Evolutionary conservation across 352 stramenopile genomes (phyloP).

Genomic region (Phytopythium delawarense): DNA sequence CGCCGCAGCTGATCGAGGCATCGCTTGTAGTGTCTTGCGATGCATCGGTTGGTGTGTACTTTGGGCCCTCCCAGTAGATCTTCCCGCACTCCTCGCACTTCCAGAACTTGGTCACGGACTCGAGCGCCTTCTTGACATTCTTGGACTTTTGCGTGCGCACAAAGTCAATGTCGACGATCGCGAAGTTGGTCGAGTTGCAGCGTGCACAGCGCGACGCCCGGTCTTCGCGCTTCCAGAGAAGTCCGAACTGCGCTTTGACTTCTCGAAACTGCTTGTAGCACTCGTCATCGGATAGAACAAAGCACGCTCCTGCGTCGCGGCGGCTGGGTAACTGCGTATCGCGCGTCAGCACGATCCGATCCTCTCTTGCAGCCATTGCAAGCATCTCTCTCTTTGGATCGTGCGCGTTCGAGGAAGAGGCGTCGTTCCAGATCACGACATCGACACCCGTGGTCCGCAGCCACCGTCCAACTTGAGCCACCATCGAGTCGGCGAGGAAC

Average conservation of each 20-base stretch:
- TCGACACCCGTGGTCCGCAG: conserved; percentile 72
- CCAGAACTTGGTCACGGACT: conserved; percentile 34
- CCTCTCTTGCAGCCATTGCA: conserved; percentile 24
- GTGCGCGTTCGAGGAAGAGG: conserved; percentile 2
- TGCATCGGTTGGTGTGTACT: conserved; percentile 40
- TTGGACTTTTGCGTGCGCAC: conserved; percentile 26
- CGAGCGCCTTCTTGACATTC: conserved; percentile 25
- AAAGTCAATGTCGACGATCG: conserved; percentile 19
- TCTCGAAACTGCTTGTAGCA: conserved; percentile 56
- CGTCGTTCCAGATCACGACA: conserved; percentile 46
- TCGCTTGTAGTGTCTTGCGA: neutral
- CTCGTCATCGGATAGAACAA: conserved; percentile 44
- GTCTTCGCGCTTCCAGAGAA: conserved; percentile 27
- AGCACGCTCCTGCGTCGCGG: conserved; percentile 45
- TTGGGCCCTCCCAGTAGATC: conserved; percentile 73
- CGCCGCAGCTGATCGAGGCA: conserved; percentile 6
- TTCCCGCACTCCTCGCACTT: conserved; percentile 48
- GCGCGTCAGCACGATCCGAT: conserved; percentile 49
- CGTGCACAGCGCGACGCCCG: conserved; percentile 42
- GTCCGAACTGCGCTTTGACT: conserved; percentile 48
- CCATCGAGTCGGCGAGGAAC: conserved; percentile 77
- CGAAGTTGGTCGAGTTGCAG: conserved; percentile 44
- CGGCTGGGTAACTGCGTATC: conserved; percentile 35
- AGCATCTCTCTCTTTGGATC: conserved; percentile 25
- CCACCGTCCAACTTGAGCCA: conserved; percentile 61